These are phyloP conservation scores for Macrophomina phaseolina DNA, from an alignment of 2,329 filamentous ascomycete species.

Conservation along the genomic window DNA sequence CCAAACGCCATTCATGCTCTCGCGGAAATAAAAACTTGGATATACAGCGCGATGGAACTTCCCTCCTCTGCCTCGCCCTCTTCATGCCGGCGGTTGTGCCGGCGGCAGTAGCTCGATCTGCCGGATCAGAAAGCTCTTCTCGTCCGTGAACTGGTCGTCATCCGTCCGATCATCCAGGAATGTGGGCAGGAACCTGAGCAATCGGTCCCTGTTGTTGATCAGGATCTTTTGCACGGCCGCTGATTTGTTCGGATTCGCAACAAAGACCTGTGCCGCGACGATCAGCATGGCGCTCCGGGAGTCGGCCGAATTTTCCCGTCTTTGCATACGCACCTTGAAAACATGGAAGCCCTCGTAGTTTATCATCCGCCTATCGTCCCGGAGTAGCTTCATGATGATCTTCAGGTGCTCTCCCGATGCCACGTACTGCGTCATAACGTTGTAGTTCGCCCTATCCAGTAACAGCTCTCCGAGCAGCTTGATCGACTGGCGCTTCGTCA, in stretches of 20 bases:
- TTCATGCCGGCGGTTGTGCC: slow-evolving; percentile 28
- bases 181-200: slow-evolving; percentile 85
- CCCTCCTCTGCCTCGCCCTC: not conserved
- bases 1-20: slow-evolving; percentile 20
- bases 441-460: slow-evolving; percentile 94
- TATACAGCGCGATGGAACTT: slow-evolving; percentile 5
- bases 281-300: slow-evolving; percentile 20
- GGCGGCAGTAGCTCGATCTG: slow-evolving; percentile 70
- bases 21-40: not conserved
- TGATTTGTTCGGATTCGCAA: slow-evolving; percentile 98
- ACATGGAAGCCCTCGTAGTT: slow-evolving; percentile 99
- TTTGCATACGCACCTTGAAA: slow-evolving; percentile 71
- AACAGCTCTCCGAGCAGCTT: slow-evolving; percentile 95
- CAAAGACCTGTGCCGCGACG: slow-evolving; percentile 71
- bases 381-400: slow-evolving; percentile 95
- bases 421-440: slow-evolving; percentile 97
- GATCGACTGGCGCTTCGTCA: slow-evolving; percentile 97
- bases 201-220: slow-evolving; percentile 91
- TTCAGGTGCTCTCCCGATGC: slow-evolving; percentile 95
- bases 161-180: slow-evolving; percentile 96
- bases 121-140: slow-evolving; percentile 95
- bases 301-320: slow-evolving; percentile 20
- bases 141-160: slow-evolving; percentile 97
- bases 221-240: slow-evolving; percentile 92
- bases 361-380: slow-evolving; percentile 97